A percentile compares a stretch with the other conserved stretches of the same genome.
Evolutionary conservation across 2,329 filamentous ascomycete species (phyloP).

Genomic region (Cordyceps farinosa): DNA sequence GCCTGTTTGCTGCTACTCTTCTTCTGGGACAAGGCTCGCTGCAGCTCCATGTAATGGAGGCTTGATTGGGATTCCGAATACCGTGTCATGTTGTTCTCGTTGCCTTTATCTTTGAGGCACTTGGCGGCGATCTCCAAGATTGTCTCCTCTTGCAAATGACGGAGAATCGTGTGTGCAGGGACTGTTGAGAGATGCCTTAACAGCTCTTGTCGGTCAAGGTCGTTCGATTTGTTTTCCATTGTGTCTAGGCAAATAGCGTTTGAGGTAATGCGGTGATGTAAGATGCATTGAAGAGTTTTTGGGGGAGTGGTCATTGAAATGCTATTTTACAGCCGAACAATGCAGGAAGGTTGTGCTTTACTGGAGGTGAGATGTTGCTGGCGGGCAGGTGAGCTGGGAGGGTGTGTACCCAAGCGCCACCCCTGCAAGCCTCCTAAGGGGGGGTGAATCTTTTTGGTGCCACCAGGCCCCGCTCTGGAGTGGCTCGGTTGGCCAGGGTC

Average conservation of each 20-base stretch:
- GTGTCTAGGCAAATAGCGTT: background rate
- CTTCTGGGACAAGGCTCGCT: background rate
- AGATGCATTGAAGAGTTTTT: background rate
- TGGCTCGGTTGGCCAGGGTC: background rate
- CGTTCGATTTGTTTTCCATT: constrained; percentile 18
- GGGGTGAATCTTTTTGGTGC: background rate
- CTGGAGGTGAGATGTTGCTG: background rate
- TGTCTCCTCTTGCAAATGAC: constrained; percentile 22
- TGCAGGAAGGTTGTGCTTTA: background rate
- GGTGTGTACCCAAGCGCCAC: background rate
- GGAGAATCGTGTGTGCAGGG: constrained; percentile 21
- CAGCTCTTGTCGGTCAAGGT: constrained; percentile 18
- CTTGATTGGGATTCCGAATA: background rate
- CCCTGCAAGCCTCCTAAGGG: background rate
- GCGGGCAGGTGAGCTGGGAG: background rate
- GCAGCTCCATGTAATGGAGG: background rate
- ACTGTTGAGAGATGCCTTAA: constrained; percentile 20
- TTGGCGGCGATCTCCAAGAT: constrained; percentile 23
- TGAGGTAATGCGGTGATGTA: background rate
- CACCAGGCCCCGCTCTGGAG: background rate
- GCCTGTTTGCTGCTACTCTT: background rate
- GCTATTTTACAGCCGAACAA: background rate
- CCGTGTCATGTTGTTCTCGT: background rate
- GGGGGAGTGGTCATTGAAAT: background rate
- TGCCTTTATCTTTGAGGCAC: constrained; percentile 18